Evolutionary conservation across 1,139 yeast genomes (phyloP).

Genomic region (Yamadazyma buinensis): DNA sequence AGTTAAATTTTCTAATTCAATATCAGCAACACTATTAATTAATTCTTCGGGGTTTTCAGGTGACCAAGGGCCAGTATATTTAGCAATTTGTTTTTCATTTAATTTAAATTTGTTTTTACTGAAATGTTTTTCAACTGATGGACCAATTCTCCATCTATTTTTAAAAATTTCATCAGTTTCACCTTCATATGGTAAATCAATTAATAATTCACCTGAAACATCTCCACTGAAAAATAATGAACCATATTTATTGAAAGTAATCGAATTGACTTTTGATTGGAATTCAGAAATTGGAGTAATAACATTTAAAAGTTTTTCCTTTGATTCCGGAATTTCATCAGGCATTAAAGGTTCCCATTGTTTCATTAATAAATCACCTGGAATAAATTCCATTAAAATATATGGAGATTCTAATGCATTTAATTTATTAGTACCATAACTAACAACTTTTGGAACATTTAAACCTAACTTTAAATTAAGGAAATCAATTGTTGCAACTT

Average conservation of each 20-base stretch:
- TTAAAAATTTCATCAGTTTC: constrained; percentile 57
- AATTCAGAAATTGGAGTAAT: constrained; percentile 61
- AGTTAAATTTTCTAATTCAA: constrained; percentile 64
- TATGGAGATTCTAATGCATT: constrained; percentile 72
- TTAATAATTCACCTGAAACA: constrained; percentile 39
- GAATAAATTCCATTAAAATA: constrained; percentile 72
- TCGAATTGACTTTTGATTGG: constrained; percentile 46
- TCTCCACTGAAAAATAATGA: constrained; percentile 74
- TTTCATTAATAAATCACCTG: constrained; percentile 80
- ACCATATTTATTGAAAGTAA: constrained; percentile 70
- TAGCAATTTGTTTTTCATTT: constrained; percentile 41
- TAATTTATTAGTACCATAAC: constrained; percentile 61
- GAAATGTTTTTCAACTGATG: constrained; percentile 75
- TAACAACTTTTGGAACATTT: constrained; percentile 69
- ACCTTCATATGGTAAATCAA: constrained; percentile 51
- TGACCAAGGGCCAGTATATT: constrained; percentile 73
- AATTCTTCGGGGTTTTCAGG: constrained; percentile 55
- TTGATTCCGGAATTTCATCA: constrained; percentile 32
- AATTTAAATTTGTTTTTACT: constrained; percentile 62
- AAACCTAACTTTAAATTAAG: constrained; percentile 49
- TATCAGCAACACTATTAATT: constrained; percentile 57
- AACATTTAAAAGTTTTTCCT: constrained; percentile 49
- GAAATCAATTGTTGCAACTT: constrained; percentile 91
- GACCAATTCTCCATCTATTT: constrained; percentile 87
- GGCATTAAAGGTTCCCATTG: constrained; percentile 80